phyloP scores from a whole-genome alignment of 139 green algal genomes.

The Chlorella sp. region DNA sequence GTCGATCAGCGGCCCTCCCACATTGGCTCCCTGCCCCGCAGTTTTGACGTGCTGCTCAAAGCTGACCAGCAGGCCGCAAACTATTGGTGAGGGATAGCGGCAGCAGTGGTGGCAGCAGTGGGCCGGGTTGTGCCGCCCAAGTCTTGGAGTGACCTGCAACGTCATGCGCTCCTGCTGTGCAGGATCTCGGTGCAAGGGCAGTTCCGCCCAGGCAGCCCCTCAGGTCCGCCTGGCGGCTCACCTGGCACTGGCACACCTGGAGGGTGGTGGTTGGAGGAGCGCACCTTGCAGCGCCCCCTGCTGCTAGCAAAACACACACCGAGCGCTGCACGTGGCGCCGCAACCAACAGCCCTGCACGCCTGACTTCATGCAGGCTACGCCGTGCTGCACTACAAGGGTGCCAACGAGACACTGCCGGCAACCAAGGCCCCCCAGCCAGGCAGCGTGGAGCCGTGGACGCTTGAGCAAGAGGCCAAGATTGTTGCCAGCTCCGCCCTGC shows the following conservation, averaged over 20 bases:
- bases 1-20: too few relatives aligned
- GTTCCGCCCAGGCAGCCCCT: constrained; percentile 9
- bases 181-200: neutral
- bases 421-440: neutral
- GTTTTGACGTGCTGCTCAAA: constrained; percentile 4
- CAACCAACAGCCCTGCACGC: too few relatives aligned
- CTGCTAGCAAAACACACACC: neutral
- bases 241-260: too few relatives aligned
- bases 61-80: neutral
- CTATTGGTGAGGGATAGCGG: neutral
- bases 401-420: neutral
- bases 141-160: too few relatives aligned
- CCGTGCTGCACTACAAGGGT: constrained; percentile 16
- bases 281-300: too few relatives aligned
- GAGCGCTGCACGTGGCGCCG: neutral
- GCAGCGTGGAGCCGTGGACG: neutral
- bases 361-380: constrained; percentile 5
- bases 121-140: too few relatives aligned
- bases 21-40: too few relatives aligned
- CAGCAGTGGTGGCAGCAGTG: too few relatives aligned
- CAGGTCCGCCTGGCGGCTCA: too few relatives aligned
- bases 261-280: neutral
- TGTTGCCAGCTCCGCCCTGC: neutral
- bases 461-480: neutral
- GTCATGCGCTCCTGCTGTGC: too few relatives aligned